Base-by-base conservation (phyloP, 176 grass and related monocot species). In the Metroxylon sagu region DNA sequence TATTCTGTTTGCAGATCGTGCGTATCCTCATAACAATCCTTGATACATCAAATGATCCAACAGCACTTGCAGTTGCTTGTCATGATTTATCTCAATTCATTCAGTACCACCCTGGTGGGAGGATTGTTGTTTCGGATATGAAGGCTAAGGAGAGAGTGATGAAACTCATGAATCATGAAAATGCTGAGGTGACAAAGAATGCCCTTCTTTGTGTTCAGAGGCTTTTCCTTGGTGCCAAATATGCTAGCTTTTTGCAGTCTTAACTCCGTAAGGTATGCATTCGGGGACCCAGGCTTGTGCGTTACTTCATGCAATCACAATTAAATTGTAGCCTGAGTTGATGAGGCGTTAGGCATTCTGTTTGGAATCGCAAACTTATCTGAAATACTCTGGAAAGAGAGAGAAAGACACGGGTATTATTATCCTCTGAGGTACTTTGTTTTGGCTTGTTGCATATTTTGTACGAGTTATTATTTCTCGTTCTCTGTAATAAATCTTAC, bases 61-160 rank as follows among this genome's bases (percentile, higher is more conserved):
- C 82, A 7, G 93, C 85, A 58, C 81, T 92, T 4, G 78, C 93
- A 0, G 93, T 98, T 18, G 93, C 88, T 10, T 98, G 88, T 73
- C 92, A 98, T 5, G 93, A 98, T 48, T 65, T 98, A 25, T 98
- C 93, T 19, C 93, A 98, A 59, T 98, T 98, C 71, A 83, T 92
- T 71, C 93, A 92, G 71, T 89, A 89, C 64, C 93, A 98, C 29
- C 84, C 93, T 74, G 80, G 72, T 48, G 88, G 93, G 6, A 73
- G 82, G 53, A 72, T 98, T 16, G 82, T 89, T 50, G 79, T 77
- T 23, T 71, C 79, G 14, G 78, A 98, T 61, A 76, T 98, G 58
- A 92, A 98, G 82, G 82, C 82, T 1, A 98, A 98, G 78, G 93
- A 98, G 60, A 58, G 81, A 43, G 93, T 92, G 17, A 98, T 98